Base-by-base conservation (phyloP, 106 monocot species). In the Posidonia australis region DNA sequence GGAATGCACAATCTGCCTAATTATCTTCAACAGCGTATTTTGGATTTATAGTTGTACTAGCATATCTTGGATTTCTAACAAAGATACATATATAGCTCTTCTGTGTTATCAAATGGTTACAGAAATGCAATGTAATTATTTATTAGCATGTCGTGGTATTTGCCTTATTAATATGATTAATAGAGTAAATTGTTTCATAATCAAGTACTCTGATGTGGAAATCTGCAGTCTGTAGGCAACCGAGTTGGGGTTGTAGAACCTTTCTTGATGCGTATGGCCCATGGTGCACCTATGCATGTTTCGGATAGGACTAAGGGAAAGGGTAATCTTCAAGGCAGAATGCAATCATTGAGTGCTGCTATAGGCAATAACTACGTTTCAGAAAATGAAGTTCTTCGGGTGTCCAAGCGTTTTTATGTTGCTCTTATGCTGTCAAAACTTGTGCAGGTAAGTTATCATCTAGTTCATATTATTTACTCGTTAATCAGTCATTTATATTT, bases 251-350 rank as follows among this genome's bases (percentile, higher is more conserved):
- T 98, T 41, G 48, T 61, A 31, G 98, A 91, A 57, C 91, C 98
- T 43, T 98, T 91, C 57, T 76, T 98, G 77, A 98, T 98, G 98
- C 87, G 84, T 23, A 87, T 87, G 87, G 91, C 98, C 45, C 98
- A 98, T 76, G 91, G 98, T 68, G 87, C 87, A 27, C 77, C 81
- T n/a, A 56, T 85, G 52, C 77, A 75, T 54, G 46, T 70, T 66
- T 73, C 76, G 56, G 74, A 74, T 47, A 81, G 71, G 65, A 65
- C 54, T 14, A 82, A 47, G 44, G 84, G 77, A 42, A 90, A 65
- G 57, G 78, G 74, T 55, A 77, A 31, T 19, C 11, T 26, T 13
- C 21, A 62, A 51, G 71, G 63, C 14, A 72, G 52, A 36, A 52
- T 66, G 48, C 69, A 74, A 52, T 62, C 58, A 36, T 7, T 65